A percentile compares a stretch with the other conserved stretches of the same genome.
phyloP scores from a whole-genome alignment of 2,329 filamentous ascomycete species.

The Emericellopsis atlantica region DNA sequence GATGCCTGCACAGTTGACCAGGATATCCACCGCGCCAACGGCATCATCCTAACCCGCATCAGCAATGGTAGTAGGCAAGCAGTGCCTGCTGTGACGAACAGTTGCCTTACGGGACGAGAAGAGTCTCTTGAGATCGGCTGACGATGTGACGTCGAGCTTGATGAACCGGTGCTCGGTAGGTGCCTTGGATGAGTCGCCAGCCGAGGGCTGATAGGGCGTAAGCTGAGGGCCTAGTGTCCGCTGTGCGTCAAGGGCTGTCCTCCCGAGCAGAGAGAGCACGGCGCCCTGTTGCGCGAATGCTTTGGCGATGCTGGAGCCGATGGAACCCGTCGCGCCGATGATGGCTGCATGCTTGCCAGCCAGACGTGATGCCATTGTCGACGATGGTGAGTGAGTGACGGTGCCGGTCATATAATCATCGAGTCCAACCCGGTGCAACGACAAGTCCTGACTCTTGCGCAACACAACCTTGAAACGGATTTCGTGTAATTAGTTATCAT shows the following conservation, averaged over 20 bases:
- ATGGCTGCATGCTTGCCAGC: constrained; percentile 43
- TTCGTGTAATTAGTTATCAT: too few species aligned
- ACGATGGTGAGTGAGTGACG: too few species aligned
- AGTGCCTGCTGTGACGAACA: not conserved
- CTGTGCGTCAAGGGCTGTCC: constrained; percentile 11
- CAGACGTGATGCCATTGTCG: constrained; percentile 11
- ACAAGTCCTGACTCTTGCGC: too few species aligned
- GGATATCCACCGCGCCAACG: constrained; percentile 34
- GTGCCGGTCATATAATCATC: too few species aligned
- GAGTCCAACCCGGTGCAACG: too few species aligned
- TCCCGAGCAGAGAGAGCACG: constrained; percentile 46
- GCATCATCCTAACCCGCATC: not conserved
- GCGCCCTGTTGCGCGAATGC: constrained; percentile 53
- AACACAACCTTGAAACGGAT: too few species aligned
- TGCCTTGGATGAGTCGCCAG: not conserved
- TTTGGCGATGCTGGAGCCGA: constrained; percentile 54
- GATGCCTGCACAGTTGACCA: constrained; percentile 73
- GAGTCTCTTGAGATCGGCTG: constrained; percentile 14
- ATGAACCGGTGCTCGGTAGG: constrained; percentile 17
- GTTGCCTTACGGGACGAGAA: constrained; percentile 8
- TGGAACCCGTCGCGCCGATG: constrained; percentile 59
- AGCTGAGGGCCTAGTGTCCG: constrained; percentile 1
- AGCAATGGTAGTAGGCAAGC: too few species aligned
- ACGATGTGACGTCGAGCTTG: constrained; percentile 16
- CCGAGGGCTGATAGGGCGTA: constrained; percentile 7